These are phyloP conservation scores for Septoria linicola DNA, from an alignment of 2,329 filamentous ascomycete species.

Conservation along the genomic window DNA sequence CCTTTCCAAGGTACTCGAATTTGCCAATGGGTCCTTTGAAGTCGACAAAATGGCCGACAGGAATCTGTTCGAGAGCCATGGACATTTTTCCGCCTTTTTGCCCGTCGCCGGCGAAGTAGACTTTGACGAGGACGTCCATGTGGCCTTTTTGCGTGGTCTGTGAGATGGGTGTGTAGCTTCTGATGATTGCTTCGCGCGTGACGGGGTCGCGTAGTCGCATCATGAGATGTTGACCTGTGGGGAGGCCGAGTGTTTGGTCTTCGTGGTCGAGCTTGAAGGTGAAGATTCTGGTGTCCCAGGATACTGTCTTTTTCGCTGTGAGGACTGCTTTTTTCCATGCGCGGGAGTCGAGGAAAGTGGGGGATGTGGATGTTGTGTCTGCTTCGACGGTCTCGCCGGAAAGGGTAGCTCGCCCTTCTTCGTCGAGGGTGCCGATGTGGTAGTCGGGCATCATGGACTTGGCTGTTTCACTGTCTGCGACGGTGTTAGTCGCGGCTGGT, in stretches of 20 bases:
- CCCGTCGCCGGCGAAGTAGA: constrained; percentile 65
- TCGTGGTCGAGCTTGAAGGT: constrained; percentile 73
- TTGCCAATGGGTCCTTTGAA: constrained; percentile 88
- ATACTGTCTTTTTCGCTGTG: constrained; percentile 66
- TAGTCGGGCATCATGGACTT: constrained; percentile 86
- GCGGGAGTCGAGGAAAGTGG: constrained; percentile 69
- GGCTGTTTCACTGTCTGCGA: constrained; percentile 79
- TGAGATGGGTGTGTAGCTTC: constrained; percentile 84
- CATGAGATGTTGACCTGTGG: constrained; percentile 84
- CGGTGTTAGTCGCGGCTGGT: background rate
- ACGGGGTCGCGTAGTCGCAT: constrained; percentile 73
- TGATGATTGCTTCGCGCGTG: constrained; percentile 70
- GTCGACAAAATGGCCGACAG: constrained; percentile 70
- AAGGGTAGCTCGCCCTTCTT: constrained; percentile 57
- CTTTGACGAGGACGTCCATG: constrained; percentile 76
- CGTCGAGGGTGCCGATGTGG: constrained; percentile 76
- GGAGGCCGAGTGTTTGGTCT: constrained; percentile 70
- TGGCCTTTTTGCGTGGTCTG: constrained; percentile 59
- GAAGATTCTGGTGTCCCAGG: constrained; percentile 78
- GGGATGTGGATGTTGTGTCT: constrained; percentile 46
- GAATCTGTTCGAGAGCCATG: constrained; percentile 69
- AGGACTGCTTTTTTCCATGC: constrained; percentile 73
- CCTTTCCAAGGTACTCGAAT: constrained; percentile 73
- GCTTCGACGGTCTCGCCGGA: constrained; percentile 44
- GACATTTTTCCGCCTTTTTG: constrained; percentile 76